phyloP scores from a whole-genome alignment of 2,329 filamentous ascomycete species.

The Ophiostoma quercus region DNA sequence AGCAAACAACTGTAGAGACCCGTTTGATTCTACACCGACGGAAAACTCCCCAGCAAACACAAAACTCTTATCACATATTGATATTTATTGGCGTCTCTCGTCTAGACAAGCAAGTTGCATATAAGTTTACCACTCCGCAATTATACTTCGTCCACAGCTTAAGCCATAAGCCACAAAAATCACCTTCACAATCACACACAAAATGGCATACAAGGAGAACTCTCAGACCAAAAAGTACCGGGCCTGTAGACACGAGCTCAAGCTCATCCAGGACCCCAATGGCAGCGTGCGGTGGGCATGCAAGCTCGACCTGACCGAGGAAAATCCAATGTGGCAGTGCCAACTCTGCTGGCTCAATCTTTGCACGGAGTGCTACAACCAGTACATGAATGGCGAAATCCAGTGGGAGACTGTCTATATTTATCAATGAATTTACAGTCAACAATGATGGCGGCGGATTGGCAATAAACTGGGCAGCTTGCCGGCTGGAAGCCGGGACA shows the following conservation, averaged over 20 bases:
- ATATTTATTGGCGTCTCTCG: background rate
- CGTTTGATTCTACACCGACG: background rate
- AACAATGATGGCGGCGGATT: background rate
- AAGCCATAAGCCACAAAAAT: background rate
- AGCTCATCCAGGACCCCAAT: constrained; percentile 33
- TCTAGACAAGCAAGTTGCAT: background rate
- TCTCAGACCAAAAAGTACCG: background rate
- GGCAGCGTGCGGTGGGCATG: constrained; percentile 62
- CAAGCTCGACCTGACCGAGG: constrained; percentile 57
- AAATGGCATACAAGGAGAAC: constrained; percentile 2
- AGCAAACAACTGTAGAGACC: background rate
- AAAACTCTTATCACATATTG: background rate
- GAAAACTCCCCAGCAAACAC: background rate
- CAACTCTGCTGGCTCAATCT: constrained; percentile 62
- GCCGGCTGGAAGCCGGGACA: background rate
- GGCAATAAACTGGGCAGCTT: background rate
- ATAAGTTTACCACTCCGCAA: background rate
- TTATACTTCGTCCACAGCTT: background rate
- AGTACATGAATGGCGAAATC: background rate
- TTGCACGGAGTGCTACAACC: constrained; percentile 48
- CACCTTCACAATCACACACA: background rate
- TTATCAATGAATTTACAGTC: background rate
- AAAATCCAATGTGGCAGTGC: constrained; percentile 66
- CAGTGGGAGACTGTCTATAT: background rate
- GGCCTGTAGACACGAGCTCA: constrained; percentile 5